These are phyloP conservation scores for Bruguiera hainesii DNA, from an alignment of 441 rosid species.

Conservation along the genomic window DNA sequence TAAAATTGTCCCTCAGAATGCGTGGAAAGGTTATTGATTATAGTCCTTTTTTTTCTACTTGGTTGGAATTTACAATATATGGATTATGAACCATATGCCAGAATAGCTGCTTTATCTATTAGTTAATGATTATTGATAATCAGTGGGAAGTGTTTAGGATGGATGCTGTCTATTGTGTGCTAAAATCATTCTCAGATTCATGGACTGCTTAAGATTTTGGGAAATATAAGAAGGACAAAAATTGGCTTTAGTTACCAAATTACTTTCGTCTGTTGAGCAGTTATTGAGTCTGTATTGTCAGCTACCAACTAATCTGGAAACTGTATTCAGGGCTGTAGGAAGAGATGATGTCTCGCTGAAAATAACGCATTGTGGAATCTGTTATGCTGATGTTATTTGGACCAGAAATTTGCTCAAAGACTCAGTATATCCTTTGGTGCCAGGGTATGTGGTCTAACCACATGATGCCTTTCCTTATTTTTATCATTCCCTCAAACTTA, in stretches of 20 bases:
- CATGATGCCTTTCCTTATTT: background rate
- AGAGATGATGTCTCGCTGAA: slow-evolving; percentile 63
- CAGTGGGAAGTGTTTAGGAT: background rate
- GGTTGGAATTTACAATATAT: no score
- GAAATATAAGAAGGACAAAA: no score
- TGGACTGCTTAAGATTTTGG: background rate
- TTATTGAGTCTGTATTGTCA: background rate
- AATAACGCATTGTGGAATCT: slow-evolving; percentile 91
- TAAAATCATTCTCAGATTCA: background rate
- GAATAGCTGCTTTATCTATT: no score
- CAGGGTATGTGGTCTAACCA: slow-evolving; percentile 52
- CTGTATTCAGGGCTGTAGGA: slow-evolving; percentile 45
- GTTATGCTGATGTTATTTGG: slow-evolving; percentile 83
- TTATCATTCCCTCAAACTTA: slow-evolving; percentile 6
- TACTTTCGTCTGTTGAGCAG: background rate
- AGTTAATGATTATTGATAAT: no score
- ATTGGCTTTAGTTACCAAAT: background rate
- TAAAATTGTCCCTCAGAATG: no score
- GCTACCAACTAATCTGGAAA: background rate
- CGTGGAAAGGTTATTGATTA: no score
- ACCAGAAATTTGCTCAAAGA: slow-evolving; percentile 53
- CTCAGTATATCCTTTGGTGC: slow-evolving; percentile 78
- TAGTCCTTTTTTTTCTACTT: no score
- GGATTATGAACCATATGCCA: no score
- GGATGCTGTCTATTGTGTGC: no score